Evolutionary conservation across 805 yeast genomes (phyloP).

Genomic region (Scheffersomyces amazonensis): DNA sequence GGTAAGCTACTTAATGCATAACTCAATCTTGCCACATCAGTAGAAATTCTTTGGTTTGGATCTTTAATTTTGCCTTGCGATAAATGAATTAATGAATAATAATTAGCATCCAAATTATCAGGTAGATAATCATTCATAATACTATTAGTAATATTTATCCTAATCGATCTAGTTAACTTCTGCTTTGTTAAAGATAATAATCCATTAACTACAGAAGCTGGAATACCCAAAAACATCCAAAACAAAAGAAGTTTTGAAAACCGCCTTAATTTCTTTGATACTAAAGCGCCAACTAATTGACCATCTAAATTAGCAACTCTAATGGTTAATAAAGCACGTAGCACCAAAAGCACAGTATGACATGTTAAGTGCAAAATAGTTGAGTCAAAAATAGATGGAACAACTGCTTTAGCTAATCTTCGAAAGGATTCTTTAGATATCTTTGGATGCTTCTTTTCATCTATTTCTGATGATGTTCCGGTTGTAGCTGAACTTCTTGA

Average conservation of each 20-base stretch:
- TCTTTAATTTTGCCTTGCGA: constrained; percentile 53
- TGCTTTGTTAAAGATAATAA: constrained; percentile 60
- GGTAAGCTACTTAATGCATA: constrained; percentile 71
- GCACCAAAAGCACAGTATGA: constrained; percentile 59
- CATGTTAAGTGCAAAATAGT: constrained; percentile 37
- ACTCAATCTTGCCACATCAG: constrained; percentile 74
- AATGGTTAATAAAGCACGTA: constrained; percentile 71
- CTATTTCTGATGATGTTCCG: constrained; percentile 2
- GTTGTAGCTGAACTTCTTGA: constrained; percentile 1
- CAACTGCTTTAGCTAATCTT: constrained; percentile 30
- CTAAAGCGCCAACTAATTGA: constrained; percentile 73
- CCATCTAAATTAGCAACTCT: constrained; percentile 89
- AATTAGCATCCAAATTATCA: constrained; percentile 62
- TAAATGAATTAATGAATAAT: constrained; percentile 68
- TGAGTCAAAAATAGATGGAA: constrained; percentile 27
- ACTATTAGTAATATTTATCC: constrained; percentile 61
- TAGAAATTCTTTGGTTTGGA: constrained; percentile 81
- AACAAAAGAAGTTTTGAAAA: constrained; percentile 61
- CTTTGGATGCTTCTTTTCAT: constrained; percentile 18
- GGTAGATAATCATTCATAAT: constrained; percentile 74
- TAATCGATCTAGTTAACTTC: constrained; percentile 54
- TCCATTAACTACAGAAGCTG: constrained; percentile 79
- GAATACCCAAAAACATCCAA: constrained; percentile 86
- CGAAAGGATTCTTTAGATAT: constrained; percentile 26
- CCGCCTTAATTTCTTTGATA: constrained; percentile 61